Evolutionary conservation across 371 early-diverging fungal genomes (phyloP).

Genomic region (Mortierella sp.): DNA sequence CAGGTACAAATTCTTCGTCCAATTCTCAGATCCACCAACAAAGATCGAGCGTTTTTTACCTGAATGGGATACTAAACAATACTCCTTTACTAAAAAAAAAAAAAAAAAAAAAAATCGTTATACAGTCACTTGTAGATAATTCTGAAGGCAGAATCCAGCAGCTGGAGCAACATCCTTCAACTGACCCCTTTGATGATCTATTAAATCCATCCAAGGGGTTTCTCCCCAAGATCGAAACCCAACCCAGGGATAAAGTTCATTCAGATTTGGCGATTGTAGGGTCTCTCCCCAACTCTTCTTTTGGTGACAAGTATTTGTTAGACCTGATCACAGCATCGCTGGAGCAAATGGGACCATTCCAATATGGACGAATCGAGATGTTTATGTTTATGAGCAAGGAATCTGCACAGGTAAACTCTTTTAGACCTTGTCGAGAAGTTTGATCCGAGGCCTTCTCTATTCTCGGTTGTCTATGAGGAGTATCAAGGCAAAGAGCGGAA

Average conservation of each 20-base stretch:
- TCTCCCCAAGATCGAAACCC: constrained; percentile 18
- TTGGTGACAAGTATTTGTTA: constrained; percentile 36
- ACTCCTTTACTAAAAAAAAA: not conserved
- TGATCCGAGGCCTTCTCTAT: not conserved
- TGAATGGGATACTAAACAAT: not conserved
- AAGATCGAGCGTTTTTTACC: too few species aligned
- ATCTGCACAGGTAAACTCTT: constrained; percentile 28
- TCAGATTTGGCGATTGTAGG: constrained; percentile 32
- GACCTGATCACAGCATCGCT: constrained; percentile 33
- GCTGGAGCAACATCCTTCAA: constrained; percentile 15
- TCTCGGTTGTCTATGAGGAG: not conserved
- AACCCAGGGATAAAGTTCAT: constrained; percentile 36
- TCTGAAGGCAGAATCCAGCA: constrained; percentile 34
- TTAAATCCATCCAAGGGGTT: constrained; percentile 4
- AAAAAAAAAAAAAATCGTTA: too few species aligned
- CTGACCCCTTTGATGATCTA: constrained; percentile 29
- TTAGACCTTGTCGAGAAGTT: too few species aligned
- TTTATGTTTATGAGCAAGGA: constrained; percentile 45
- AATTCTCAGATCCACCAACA: not conserved
- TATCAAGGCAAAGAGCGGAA: too few species aligned
- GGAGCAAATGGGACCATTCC: constrained; percentile 35
- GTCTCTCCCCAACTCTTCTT: constrained; percentile 28
- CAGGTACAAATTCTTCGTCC: constrained; percentile 11
- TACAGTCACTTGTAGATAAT: constrained; percentile 17
- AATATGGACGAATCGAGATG: constrained; percentile 44